Percentiles rank a stretch among this genome's conserved stretches.
Conservation (phyloP, 2,329 filamentous ascomycete species). For the Fusarium longipes region DNA sequence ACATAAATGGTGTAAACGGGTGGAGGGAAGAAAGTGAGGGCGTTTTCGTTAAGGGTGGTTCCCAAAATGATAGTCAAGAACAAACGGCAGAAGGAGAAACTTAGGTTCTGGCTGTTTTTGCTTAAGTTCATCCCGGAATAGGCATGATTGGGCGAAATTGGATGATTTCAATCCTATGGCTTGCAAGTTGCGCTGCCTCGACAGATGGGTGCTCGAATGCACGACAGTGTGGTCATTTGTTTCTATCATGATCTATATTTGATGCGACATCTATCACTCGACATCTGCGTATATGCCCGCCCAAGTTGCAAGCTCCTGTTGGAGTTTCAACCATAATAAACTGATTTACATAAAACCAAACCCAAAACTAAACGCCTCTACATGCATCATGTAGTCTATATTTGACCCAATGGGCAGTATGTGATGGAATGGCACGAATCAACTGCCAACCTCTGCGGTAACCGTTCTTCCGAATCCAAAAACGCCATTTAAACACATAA, state of each 20-base stretch:
- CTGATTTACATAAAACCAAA: conserved; percentile 16
- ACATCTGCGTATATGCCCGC: not conserved
- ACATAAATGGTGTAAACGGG: conserved; percentile 49
- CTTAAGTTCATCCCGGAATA: not conserved
- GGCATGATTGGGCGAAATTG: not conserved
- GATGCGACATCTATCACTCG: conserved; percentile 10
- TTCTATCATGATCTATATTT: conserved; percentile 28
- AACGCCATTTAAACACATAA: conserved; percentile 14
- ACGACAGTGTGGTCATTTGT: conserved; percentile 12
- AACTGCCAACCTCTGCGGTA: conserved; percentile 1
- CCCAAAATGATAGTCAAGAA: conserved; percentile 1
- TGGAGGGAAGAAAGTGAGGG: conserved; percentile 61
- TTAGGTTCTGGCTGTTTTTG: not conserved
- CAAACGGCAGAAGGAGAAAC: conserved; percentile 1
- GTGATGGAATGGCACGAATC: not conserved
- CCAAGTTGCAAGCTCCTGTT: conserved; percentile 4
- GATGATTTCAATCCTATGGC: too few relatives aligned
- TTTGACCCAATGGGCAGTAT: not conserved
- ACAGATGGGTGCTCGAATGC: not conserved
- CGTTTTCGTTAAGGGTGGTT: conserved; percentile 53
- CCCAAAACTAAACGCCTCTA: conserved; percentile 32
- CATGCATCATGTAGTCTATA: conserved; percentile 21
- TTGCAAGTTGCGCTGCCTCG: not conserved
- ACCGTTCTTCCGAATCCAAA: not conserved
- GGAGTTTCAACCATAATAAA: not conserved